phyloP scores from a whole-genome alignment of 2,329 filamentous ascomycete genomes.

The Claviceps africana region DNA sequence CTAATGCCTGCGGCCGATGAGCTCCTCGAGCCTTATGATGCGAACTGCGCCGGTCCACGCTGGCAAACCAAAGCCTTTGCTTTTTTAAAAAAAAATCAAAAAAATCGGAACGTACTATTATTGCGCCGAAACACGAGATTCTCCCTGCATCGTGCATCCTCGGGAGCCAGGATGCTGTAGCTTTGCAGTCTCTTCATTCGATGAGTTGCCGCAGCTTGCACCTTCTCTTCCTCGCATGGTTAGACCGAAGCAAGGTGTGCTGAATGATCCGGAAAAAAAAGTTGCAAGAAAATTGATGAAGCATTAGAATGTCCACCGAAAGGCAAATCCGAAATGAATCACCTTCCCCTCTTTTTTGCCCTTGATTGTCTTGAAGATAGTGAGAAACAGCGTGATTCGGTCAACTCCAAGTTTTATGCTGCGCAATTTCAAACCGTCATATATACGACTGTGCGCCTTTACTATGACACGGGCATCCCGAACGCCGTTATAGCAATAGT shows the following conservation, averaged over 20 bases:
- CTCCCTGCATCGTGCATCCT: background rate
- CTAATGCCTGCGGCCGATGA: background rate
- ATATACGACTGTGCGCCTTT: background rate
- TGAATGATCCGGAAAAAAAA: background rate
- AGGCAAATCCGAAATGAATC: background rate
- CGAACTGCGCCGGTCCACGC: background rate
- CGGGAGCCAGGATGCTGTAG: background rate
- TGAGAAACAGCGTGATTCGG: background rate
- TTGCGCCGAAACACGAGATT: background rate
- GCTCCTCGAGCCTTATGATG: background rate
- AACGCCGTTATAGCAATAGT: conserved; percentile 3
- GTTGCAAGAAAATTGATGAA: background rate
- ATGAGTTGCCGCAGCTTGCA: background rate
- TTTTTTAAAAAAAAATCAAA: background rate
- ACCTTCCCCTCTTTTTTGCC: background rate
- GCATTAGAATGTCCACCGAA: background rate
- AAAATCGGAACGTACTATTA: background rate
- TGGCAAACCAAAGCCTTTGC: background rate
- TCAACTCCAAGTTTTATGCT: background rate
- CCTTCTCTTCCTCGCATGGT: background rate
- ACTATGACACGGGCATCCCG: background rate
- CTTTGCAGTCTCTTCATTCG: background rate
- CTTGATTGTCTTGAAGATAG: background rate
- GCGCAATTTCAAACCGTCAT: background rate
- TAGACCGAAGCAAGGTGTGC: background rate